These are phyloP conservation scores for Plasmodium reichenowi DNA, from an alignment of 169 alveolate species.

Conservation along the genomic window DNA sequence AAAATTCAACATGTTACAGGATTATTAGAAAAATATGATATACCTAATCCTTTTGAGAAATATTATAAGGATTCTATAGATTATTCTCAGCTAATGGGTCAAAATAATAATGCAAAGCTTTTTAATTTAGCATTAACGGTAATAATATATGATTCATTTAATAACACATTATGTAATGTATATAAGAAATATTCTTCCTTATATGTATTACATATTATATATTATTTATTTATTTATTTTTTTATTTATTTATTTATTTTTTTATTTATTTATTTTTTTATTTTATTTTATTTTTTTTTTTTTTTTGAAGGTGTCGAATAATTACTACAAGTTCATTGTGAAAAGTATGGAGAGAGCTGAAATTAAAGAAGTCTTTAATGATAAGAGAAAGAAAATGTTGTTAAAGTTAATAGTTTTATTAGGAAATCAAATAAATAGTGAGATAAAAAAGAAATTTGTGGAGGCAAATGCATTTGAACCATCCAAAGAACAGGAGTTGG, in stretches of 20 bases:
- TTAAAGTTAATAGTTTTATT: slow-evolving; percentile 55
- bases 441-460: slow-evolving; percentile 27
- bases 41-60: slow-evolving; percentile 69
- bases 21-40: slow-evolving; percentile 68
- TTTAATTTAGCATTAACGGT: slow-evolving; percentile 44
- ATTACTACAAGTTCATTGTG: slow-evolving; percentile 43
- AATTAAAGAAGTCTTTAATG: slow-evolving; percentile 70
- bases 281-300: too few relatives aligned
- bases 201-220: too few relatives aligned
- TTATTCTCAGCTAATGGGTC: slow-evolving; percentile 44
- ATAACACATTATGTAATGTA: neutral
- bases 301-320: slow-evolving; percentile 39
- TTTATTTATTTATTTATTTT: too few relatives aligned
- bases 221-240: too few relatives aligned
- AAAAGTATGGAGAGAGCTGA: slow-evolving; percentile 68
- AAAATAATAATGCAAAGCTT: slow-evolving; percentile 38
- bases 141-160: neutral
- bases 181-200: too few relatives aligned
- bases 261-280: too few relatives aligned
- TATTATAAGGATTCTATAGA: slow-evolving; percentile 58
- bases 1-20: slow-evolving; percentile 75
- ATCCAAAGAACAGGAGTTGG: slow-evolving; percentile 29
- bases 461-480: slow-evolving; percentile 30
- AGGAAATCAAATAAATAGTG: slow-evolving; percentile 59
- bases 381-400: slow-evolving; percentile 62